Evolutionary conservation across 2,329 filamentous ascomycete species (phyloP).

Genomic region (Penicillium rolfsii): DNA sequence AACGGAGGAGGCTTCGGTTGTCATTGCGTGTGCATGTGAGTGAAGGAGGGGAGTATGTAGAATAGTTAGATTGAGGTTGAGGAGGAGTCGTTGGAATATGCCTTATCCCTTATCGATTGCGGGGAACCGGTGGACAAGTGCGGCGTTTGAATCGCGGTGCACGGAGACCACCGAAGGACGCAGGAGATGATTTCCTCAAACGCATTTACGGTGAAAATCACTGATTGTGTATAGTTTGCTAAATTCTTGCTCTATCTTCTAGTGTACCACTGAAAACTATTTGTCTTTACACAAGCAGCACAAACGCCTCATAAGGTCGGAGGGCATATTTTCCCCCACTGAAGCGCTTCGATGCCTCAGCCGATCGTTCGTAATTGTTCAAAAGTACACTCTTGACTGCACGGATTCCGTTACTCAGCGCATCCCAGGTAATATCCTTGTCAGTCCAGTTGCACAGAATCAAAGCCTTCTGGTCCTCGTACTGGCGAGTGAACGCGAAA

Average conservation of each 20-base stretch:
- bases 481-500: slow-evolving; percentile 59
- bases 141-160: slow-evolving; percentile 11
- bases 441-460: slow-evolving; percentile 45
- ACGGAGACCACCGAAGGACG: slow-evolving; percentile 16
- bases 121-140: slow-evolving; percentile 29
- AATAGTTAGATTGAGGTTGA: not conserved
- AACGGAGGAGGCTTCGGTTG: slow-evolving; percentile 15
- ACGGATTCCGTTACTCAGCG: slow-evolving; percentile 32
- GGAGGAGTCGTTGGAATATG: not conserved
- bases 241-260: not conserved
- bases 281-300: slow-evolving; percentile 29
- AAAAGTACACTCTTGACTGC: slow-evolving; percentile 35
- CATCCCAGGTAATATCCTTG: slow-evolving; percentile 38
- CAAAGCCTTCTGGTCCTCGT: slow-evolving; percentile 37
- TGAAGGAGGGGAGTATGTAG: not conserved
- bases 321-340: slow-evolving; percentile 35
- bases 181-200: not conserved
- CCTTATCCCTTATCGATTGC: slow-evolving; percentile 25
- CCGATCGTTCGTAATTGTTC: slow-evolving; percentile 35
- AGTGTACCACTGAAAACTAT: not conserved
- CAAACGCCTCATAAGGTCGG: slow-evolving; percentile 40
- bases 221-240: too few species aligned
- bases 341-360: slow-evolving; percentile 28
- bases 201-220: not conserved
- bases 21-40: slow-evolving; percentile 20